phyloP scores from a whole-genome alignment of 2,329 filamentous ascomycete species.

The Fusarium proliferatum region DNA sequence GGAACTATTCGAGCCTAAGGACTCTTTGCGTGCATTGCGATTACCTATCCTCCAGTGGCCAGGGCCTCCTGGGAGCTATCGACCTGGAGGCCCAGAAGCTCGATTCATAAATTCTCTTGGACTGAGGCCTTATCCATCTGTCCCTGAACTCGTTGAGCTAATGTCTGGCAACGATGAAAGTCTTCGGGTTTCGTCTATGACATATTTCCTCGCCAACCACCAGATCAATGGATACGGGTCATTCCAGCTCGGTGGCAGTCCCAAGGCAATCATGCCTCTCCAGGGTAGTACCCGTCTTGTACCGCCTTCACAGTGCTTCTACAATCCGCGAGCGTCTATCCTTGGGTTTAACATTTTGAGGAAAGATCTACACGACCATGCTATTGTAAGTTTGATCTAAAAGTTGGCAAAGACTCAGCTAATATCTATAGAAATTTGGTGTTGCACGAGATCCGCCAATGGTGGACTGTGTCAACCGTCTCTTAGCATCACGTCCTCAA shows the following conservation, averaged over 20 bases:
- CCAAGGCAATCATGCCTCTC: slow-evolving; percentile 76
- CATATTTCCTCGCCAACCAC: slow-evolving; percentile 85
- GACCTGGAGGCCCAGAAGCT: slow-evolving; percentile 75
- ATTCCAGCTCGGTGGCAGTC: slow-evolving; percentile 68
- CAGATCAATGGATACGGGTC: slow-evolving; percentile 79
- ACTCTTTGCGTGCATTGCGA: slow-evolving; percentile 73
- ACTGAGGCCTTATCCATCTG: slow-evolving; percentile 76
- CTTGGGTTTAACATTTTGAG: slow-evolving; percentile 85
- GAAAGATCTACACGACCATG: slow-evolving; percentile 81
- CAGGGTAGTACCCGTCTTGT: slow-evolving; percentile 76
- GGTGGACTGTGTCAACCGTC: slow-evolving; percentile 76
- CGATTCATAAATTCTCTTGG: slow-evolving; percentile 80
- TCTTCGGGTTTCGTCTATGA: slow-evolving; percentile 76
- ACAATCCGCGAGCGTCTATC: slow-evolving; percentile 78
- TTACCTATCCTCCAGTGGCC: slow-evolving; percentile 88
- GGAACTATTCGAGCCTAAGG: slow-evolving; percentile 84
- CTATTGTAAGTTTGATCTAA: slow-evolving; percentile 59
- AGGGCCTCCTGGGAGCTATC: slow-evolving; percentile 70
- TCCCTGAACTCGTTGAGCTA: slow-evolving; percentile 79
- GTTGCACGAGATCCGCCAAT: slow-evolving; percentile 86
- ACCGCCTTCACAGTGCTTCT: slow-evolving; percentile 81
- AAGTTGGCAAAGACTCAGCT: not conserved
- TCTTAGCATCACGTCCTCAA: slow-evolving; percentile 78
- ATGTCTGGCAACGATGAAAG: slow-evolving; percentile 72
- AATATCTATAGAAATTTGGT: slow-evolving; percentile 74